These are phyloP conservation scores for Lathyrus sativus DNA, from an alignment of 306 rosid species.

Conservation along the genomic window DNA sequence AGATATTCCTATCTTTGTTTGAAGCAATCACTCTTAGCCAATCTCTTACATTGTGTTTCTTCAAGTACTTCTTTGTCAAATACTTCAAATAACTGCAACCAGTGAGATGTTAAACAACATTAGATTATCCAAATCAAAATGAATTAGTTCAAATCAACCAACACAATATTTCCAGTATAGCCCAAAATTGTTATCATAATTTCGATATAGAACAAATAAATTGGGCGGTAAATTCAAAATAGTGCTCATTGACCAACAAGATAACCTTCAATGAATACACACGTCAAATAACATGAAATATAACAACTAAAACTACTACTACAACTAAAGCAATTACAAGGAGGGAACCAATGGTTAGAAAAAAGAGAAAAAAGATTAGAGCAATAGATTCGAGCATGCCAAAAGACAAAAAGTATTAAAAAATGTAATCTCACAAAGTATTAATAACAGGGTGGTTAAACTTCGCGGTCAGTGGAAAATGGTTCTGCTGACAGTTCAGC, in stretches of 20 bases:
- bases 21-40: slow-evolving; percentile 60
- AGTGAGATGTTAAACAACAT: slow-evolving; percentile 4
- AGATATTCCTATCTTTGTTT: slow-evolving; percentile 52
- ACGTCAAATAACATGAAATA: not conserved
- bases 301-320: not conserved
- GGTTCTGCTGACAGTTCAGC: too few species aligned
- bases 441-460: too few species aligned
- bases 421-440: not conserved
- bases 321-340: slow-evolving; percentile 1
- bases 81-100: slow-evolving; percentile 47
- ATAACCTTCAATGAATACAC: not conserved
- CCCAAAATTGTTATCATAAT: not conserved
- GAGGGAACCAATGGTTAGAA: too few species aligned
- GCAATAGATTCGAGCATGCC: too few species aligned
- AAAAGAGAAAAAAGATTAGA: not conserved
- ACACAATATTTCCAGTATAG: not conserved
- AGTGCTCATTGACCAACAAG: not conserved
- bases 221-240: not conserved
- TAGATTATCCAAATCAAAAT: not conserved
- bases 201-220: not conserved
- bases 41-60: slow-evolving; percentile 58
- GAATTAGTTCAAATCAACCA: not conserved
- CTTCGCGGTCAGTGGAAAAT: too few species aligned
- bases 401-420: too few species aligned
- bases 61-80: slow-evolving; percentile 56